Evolutionary conservation across 305 asterid species (phyloP).

Genomic region (Solanum hybrid): DNA sequence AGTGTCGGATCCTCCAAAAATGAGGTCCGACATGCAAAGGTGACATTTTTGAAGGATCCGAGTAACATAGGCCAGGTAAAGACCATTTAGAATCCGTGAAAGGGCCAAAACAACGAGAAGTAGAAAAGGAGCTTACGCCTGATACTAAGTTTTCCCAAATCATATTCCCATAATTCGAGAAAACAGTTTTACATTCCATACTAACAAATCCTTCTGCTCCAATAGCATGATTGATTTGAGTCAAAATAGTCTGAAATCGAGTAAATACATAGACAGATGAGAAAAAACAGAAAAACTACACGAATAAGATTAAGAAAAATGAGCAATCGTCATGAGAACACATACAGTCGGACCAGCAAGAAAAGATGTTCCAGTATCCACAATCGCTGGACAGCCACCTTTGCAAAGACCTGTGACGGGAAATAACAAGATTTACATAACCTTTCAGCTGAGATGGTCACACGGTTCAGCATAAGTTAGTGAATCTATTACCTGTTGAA

Average conservation of each 20-base stretch:
- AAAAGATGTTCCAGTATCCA: constrained; percentile 27
- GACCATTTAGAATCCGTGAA: not conserved
- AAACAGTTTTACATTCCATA: constrained; percentile 11
- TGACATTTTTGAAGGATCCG: not conserved
- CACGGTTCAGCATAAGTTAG: not conserved
- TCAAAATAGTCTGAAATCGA: constrained; percentile 14
- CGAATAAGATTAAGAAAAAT: not conserved
- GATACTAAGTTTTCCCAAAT: constrained; percentile 21
- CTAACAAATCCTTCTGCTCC: constrained; percentile 17
- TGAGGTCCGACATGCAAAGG: not conserved
- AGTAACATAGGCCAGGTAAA: not conserved
- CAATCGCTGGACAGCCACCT: constrained; percentile 30
- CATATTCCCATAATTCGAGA: constrained; percentile 3
- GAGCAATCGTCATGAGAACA: not conserved
- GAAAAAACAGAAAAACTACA: not conserved
- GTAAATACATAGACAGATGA: not conserved
- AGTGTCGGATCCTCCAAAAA: not conserved
- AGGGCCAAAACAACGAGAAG: not conserved
- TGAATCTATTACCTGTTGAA: constrained; percentile 19
- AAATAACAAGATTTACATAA: not conserved
- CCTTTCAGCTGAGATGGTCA: not conserved
- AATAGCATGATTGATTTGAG: constrained; percentile 17
- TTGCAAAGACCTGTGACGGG: constrained; percentile 17
- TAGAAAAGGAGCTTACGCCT: constrained; percentile 11
- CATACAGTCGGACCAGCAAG: constrained; percentile 34